Evolutionary conservation across 345 rosid genomes (phyloP).

Genomic region (Hypericum perforatum): DNA sequence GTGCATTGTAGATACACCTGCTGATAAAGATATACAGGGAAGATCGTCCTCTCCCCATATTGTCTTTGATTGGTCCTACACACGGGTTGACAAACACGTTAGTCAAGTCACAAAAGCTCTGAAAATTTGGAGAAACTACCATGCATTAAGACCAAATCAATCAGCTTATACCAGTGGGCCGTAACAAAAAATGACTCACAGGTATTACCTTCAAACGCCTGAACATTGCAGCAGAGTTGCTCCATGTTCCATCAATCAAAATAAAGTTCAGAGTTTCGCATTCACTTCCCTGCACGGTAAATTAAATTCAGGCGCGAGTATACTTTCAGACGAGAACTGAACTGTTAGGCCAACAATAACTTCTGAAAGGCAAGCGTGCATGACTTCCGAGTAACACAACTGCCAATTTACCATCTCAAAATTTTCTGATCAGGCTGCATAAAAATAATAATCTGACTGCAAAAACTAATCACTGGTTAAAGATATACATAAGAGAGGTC

Average conservation of each 20-base stretch:
- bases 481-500: too few relatives aligned
- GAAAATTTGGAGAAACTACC: conserved; percentile 6
- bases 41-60: conserved; percentile 69
- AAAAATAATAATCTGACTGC: too few relatives aligned
- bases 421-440: too few relatives aligned
- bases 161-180: not conserved
- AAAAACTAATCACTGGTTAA: too few relatives aligned
- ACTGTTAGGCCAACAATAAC: too few relatives aligned
- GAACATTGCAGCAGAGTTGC: conserved; percentile 93
- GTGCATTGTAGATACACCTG: conserved; percentile 87
- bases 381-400: too few relatives aligned
- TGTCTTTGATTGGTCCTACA: conserved; percentile 64
- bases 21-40: conserved; percentile 60
- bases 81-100: not conserved
- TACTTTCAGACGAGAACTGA: not conserved
- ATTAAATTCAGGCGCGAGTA: conserved; percentile 14
- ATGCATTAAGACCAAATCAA: conserved; percentile 1
- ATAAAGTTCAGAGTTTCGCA: conserved; percentile 49
- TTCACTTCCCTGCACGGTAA: conserved; percentile 34
- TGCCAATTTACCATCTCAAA: too few relatives aligned
- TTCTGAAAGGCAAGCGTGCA: too few relatives aligned
- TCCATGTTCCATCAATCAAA: conserved; percentile 96
- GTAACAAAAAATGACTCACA: not conserved
- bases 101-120: conserved; percentile 3
- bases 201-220: conserved; percentile 67